Evolutionary conservation across 1,284 basidiomycete genomes (phyloP), one percentile per base, ranked within the genome.

Genomic region (Melampsora medusae): DNA sequence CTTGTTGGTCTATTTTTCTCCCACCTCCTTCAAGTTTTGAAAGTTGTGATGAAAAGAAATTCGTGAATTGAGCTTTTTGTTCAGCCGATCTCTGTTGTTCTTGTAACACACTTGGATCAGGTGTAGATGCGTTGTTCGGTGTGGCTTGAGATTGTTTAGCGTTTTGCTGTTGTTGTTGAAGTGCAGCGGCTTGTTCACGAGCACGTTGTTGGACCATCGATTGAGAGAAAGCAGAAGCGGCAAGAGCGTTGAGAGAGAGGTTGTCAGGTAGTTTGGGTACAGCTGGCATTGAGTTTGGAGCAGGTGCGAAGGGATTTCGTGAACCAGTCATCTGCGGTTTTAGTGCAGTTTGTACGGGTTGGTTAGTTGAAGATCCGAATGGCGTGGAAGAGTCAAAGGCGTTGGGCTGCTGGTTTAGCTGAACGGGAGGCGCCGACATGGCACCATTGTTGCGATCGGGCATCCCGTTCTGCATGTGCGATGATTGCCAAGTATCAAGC

Each of bases 251-350:
- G 78, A 79, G n/a, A 79, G 80, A 60, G 87, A 84, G n/a, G 10
- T 28, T 48, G 10, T 28, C 33, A n/a, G 75, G 75, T 17, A 74
- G 67, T 14, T 62, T 62, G 19, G 77, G 69, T 46, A 73, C 77
- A 66, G 74, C 64, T 17, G 75, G 79, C 78, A 77, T 7, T 78
- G 89, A 84, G 59, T 88, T 86, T 2, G 87, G 86, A 2, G 91
- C 87, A 31, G 89, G 88, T 7, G 94, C 94, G 80, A 99, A 99
- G 0, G 96, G 96, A 86, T 99, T 99, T 80, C 90, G 90, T 2
- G 92, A 92, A 22, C 96, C 95, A 1, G 96, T 99, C 83, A 91
- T 89, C 82, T 98, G 95, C 5, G 93, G 87, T 80, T 89, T 88
- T n/a, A 98, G 87, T 1, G 77, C 81, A 78, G 69, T 42, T 67